Evolutionary conservation across 768 basidiomycete species (phyloP), one percentile per base, ranked within the genome.

Genomic region (Arthromyces matolae): DNA sequence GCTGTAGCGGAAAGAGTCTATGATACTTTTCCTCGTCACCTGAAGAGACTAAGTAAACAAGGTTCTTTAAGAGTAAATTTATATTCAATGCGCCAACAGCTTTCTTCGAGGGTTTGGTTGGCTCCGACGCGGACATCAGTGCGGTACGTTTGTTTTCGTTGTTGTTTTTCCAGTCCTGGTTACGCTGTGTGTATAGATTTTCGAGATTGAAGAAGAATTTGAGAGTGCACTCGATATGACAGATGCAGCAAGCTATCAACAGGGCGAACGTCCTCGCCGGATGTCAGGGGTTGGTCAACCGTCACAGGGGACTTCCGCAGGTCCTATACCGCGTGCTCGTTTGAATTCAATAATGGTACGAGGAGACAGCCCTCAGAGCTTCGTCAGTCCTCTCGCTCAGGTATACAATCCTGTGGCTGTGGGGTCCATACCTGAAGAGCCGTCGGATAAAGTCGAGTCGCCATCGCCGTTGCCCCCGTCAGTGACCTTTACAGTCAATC

Each of bases 81-180:
- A 43, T 10, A 39, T 51, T 23, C 41, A 42, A n/a, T 42, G 12
- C 12, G 5, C 32, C 4, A 27, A 41, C 12, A 93, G 90, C 83
- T 18, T 71, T 92, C 37, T 83, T 93, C 49, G 91, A 93, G 54
- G 84, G 86, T 8, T 64, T 92, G 12, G 80, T 75, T n/a, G 88
- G 90, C 2, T 73, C 80, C 2, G 81, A 75, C 49, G 71, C 77
- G 3, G 86, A 89, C 57, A 92, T 93, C 47, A 84, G 86, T 54
- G 78, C 81, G 6, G 89, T 90, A 60, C 16, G 80, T 60, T 34
- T 31, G 34, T 16, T n/a, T 12, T 13, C 24, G 13, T n/a, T 12
- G 8, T 7, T 16, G 8, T 13, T 12, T 19, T 8, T n/a, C n/a
- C n/a, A n/a, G 14, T 13, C 19, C 1, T 8, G 36, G 6, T 20